These are phyloP conservation scores for Monilinia polystroma DNA, from an alignment of 2,329 filamentous ascomycete genomes.

Conservation along the genomic window DNA sequence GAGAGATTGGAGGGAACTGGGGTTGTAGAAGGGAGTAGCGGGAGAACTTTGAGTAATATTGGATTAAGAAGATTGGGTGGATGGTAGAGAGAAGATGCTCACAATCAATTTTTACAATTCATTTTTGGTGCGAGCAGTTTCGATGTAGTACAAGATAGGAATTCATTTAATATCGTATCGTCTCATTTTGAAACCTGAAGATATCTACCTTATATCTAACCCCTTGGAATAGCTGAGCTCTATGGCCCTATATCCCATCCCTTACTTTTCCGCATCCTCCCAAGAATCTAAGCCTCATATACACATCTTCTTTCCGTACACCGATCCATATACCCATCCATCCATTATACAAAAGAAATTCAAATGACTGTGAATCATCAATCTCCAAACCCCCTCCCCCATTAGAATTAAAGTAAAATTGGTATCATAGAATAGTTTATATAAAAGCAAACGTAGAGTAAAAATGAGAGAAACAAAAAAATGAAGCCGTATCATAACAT, in stretches of 20 bases:
- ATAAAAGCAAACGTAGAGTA: background rate
- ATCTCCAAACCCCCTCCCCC: background rate
- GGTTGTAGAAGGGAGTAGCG: conserved; percentile 41
- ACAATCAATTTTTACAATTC: background rate
- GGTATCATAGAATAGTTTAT: conserved; percentile 17
- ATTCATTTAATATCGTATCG: background rate
- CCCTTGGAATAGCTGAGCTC: background rate
- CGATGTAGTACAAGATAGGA: background rate
- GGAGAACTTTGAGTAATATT: conserved; percentile 42
- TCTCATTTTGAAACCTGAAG: background rate
- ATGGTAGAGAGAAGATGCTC: conserved; percentile 8
- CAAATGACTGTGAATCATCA: background rate
- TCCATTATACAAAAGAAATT: background rate
- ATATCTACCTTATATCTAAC: background rate
- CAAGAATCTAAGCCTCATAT: background rate
- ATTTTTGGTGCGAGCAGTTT: background rate
- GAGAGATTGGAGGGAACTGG: conserved; percentile 42
- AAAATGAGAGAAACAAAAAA: background rate
- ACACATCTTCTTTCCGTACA: background rate
- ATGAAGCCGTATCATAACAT: background rate
- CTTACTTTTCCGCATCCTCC: background rate
- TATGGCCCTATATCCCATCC: background rate
- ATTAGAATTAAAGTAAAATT: conserved; percentile 8
- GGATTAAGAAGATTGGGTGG: conserved; percentile 44
- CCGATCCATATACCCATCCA: conserved; percentile 1